These are phyloP conservation scores for Dalbergia cochinchinensis DNA, from an alignment of 306 rosid genomes.

Conservation along the genomic window DNA sequence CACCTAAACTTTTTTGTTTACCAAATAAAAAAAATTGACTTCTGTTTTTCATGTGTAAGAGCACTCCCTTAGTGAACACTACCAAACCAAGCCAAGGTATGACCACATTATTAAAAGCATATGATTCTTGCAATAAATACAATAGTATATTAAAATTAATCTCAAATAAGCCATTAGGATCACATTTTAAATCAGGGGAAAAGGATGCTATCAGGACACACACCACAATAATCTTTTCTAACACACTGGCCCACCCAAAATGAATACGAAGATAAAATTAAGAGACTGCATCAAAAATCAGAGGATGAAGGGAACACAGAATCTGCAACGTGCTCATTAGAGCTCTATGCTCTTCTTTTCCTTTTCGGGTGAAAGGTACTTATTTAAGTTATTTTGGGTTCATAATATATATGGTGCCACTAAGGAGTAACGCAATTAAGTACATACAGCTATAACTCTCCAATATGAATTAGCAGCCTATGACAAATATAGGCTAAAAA, in stretches of 20 bases:
- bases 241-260: not conserved
- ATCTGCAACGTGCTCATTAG: slow-evolving; percentile 3
- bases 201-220: not conserved
- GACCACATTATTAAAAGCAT: no score
- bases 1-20: no score
- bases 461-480: slow-evolving; percentile 4
- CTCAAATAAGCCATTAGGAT: not conserved
- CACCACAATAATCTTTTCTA: not conserved
- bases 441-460: slow-evolving; percentile 25
- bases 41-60: no score
- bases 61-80: no score
- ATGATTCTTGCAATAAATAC: no score
- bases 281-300: not conserved
- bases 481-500: slow-evolving; percentile 17
- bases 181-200: not conserved
- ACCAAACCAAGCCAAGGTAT: no score
- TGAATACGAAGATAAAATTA: slow-evolving; percentile 19
- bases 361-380: slow-evolving; percentile 14
- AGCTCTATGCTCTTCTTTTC: not conserved
- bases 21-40: no score
- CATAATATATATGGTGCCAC: slow-evolving; percentile 33
- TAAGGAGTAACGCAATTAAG: slow-evolving; percentile 11
- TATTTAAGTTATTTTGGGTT: slow-evolving; percentile 1
- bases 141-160: no score
- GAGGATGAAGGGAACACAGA: not conserved